Percentiles rank a stretch among this genome's conserved stretches.
phyloP scores from a whole-genome alignment of 2,329 filamentous ascomycete genomes.

The Periglandula ipomoeae region DNA sequence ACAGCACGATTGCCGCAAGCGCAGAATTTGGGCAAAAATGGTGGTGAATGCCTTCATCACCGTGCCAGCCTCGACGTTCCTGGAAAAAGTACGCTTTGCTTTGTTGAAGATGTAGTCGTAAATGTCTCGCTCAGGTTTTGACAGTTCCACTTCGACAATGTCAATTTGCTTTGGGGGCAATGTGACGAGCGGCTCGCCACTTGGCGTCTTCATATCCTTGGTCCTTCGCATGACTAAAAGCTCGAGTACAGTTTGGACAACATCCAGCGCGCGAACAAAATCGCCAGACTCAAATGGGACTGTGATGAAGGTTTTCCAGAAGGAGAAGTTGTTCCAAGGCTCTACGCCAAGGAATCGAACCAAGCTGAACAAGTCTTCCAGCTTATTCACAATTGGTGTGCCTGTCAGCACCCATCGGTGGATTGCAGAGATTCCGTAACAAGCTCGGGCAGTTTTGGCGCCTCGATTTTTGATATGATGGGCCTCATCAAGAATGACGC shows the following conservation, averaged over 20 bases:
- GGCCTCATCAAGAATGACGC: constrained; percentile 89
- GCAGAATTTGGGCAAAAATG: constrained; percentile 92
- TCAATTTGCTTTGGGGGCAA: constrained; percentile 72
- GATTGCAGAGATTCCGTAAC: constrained; percentile 75
- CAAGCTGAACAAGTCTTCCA: constrained; percentile 90
- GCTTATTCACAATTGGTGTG: constrained; percentile 90
- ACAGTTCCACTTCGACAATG: constrained; percentile 83
- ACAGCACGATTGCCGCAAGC: constrained; percentile 87
- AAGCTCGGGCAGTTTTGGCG: constrained; percentile 90
- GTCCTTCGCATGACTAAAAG: constrained; percentile 91
- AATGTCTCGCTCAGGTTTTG: constrained; percentile 75
- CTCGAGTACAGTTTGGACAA: constrained; percentile 93
- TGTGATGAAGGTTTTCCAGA: constrained; percentile 98
- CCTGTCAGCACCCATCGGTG: constrained; percentile 93
- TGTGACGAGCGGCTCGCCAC: constrained; percentile 65
- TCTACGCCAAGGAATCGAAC: constrained; percentile 90
- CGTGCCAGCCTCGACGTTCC: constrained; percentile 84
- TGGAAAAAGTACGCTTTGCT: constrained; percentile 75
- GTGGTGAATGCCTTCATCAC: constrained; percentile 93
- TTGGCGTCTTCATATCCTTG: constrained; percentile 96
- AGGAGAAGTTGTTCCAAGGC: constrained; percentile 98
- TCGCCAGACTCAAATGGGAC: constrained; percentile 94
- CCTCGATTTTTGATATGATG: constrained; percentile 86
- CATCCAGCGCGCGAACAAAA: constrained; percentile 85
- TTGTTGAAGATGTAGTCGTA: constrained; percentile 84